Evolutionary conservation across 164 flowering plant genomes (phyloP).

Genomic region (Stephania yunnanensis): DNA sequence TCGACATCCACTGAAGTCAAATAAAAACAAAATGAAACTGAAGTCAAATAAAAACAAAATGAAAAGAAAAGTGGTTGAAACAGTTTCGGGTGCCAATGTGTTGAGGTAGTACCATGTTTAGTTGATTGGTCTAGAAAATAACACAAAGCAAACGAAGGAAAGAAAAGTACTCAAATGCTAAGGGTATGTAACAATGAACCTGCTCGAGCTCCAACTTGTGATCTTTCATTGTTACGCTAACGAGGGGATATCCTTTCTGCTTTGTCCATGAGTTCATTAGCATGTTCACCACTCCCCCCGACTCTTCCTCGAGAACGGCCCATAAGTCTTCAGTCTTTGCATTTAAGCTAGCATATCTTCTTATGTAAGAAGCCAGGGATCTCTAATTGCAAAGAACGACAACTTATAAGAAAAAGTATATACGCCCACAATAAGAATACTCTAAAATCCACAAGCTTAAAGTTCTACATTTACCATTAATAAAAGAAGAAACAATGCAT

Average conservation of each 20-base stretch:
- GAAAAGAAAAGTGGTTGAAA: too few species aligned
- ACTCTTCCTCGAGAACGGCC: slow-evolving; percentile 80
- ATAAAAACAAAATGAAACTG: too few species aligned
- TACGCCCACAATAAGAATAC: background rate
- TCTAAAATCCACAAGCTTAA: background rate
- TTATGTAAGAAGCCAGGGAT: slow-evolving; percentile 80
- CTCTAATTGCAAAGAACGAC: slow-evolving; percentile 34
- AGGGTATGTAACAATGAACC: slow-evolving; percentile 34
- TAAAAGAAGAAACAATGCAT: background rate
- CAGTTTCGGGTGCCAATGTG: background rate
- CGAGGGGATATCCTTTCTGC: slow-evolving; percentile 91
- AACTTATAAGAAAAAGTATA: slow-evolving; percentile 1
- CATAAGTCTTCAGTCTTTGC: slow-evolving; percentile 94
- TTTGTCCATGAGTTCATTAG: slow-evolving; percentile 93
- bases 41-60: too few species aligned
- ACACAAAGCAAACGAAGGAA: background rate
- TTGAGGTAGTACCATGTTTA: background rate
- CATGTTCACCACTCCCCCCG: slow-evolving; percentile 80
- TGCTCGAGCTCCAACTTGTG: slow-evolving; percentile 76
- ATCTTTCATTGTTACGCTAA: slow-evolving; percentile 56
- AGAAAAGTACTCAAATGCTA: background rate
- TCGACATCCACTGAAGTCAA: too few species aligned
- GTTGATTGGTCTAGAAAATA: background rate
- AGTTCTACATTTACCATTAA: background rate
- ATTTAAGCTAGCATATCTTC: slow-evolving; percentile 67